Evolutionary conservation across 2,329 filamentous ascomycete genomes (phyloP).

Genomic region (Lasiodiplodia citricola): DNA sequence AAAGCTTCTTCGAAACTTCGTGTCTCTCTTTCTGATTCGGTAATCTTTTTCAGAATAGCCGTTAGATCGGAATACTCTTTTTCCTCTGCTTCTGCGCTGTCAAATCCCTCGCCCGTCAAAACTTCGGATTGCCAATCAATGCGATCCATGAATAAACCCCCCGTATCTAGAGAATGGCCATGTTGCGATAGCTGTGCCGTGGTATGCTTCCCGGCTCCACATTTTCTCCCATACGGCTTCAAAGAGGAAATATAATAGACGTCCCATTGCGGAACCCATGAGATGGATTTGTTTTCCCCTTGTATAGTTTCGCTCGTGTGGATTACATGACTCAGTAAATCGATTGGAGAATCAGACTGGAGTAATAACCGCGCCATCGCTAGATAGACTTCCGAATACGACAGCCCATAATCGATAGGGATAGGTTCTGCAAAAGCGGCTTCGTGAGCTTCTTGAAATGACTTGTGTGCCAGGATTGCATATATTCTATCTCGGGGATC

Average conservation of each 20-base stretch:
- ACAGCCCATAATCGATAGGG: neutral
- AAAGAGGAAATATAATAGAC: no score
- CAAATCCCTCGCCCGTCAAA: rapidly evolving
- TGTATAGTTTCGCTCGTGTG: neutral
- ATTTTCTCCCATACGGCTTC: no score
- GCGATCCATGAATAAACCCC: neutral
- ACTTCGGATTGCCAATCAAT: neutral
- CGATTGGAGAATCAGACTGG: neutral
- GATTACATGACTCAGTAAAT: neutral
- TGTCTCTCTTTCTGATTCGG: neutral
- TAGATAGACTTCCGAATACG: neutral
- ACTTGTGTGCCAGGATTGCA: neutral
- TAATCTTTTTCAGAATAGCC: neutral
- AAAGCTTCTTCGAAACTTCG: neutral
- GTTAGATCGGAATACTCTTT: neutral
- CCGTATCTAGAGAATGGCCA: neutral
- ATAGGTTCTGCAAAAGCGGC: neutral
- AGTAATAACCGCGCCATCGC: neutral
- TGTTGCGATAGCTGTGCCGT: neutral
- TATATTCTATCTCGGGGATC: neutral
- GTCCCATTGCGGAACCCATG: neutral
- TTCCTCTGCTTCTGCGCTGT: neutral
- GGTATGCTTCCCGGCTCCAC: neutral
- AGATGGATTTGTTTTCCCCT: neutral
- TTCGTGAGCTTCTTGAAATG: neutral